A percentile compares a stretch with the other conserved stretches of the same genome.
Conservation (phyloP, 371 early-diverging fungal genomes). For the Sporodiniella umbellata region DNA sequence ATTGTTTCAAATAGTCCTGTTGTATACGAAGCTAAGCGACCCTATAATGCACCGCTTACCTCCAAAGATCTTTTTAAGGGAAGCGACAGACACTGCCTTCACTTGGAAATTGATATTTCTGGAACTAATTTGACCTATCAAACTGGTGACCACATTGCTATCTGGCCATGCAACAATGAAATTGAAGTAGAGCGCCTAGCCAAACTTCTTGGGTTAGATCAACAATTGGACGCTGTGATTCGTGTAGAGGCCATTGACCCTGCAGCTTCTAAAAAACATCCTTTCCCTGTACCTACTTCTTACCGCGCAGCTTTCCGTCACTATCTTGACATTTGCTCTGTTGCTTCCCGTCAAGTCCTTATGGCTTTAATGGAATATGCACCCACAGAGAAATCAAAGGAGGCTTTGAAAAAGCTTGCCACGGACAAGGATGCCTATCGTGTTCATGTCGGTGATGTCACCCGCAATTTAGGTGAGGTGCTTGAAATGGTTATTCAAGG, state of each 20-base stretch:
- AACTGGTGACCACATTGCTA: conserved; percentile 93
- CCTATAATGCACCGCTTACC: conserved; percentile 67
- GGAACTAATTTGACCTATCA: conserved; percentile 81
- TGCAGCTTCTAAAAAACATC: conserved; percentile 66
- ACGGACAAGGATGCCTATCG: conserved; percentile 74
- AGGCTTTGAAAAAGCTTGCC: conserved; percentile 53
- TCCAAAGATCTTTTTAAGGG: conserved; percentile 68
- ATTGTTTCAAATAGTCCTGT: conserved; percentile 13
- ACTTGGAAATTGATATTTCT: conserved; percentile 87
- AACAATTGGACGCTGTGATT: conserved; percentile 64
- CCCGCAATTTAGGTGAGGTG: conserved; percentile 67
- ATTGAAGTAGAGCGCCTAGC: conserved; percentile 71
- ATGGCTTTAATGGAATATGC: conserved; percentile 59
- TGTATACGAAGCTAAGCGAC: conserved; percentile 80
- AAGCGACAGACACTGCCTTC: conserved; percentile 79
- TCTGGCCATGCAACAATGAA: conserved; percentile 87
- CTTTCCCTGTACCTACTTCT: conserved; percentile 87
- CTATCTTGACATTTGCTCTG: conserved; percentile 84
- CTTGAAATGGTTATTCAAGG: conserved; percentile 37
- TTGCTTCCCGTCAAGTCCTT: conserved; percentile 63
- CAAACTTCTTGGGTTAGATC: conserved; percentile 56
- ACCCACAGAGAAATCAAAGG: conserved; percentile 55
- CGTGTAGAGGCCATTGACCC: conserved; percentile 64
- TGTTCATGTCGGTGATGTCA: conserved; percentile 57
- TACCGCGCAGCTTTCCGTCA: conserved; percentile 85